A percentile compares a stretch with the other conserved stretches of the same genome.
Evolutionary conservation across 2,329 filamentous ascomycete species (phyloP).

Genomic region (Clarireedia homoeocarpa): DNA sequence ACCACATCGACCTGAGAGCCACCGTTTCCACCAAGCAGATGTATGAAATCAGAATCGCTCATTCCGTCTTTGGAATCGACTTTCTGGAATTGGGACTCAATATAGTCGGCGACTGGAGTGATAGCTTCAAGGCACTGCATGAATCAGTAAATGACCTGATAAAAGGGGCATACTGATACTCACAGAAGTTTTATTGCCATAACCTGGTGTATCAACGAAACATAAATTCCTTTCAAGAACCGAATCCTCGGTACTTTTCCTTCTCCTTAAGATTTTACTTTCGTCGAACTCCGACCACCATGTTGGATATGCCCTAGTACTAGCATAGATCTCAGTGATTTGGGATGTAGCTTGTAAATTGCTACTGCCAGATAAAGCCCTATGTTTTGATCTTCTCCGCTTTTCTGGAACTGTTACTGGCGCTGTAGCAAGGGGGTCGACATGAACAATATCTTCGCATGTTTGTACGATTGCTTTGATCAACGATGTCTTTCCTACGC

Average conservation of each 20-base stretch:
- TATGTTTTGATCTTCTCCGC: constrained; percentile 22
- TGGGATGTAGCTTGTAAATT: constrained; percentile 30
- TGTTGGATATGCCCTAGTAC: constrained; percentile 74
- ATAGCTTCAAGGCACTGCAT: constrained; percentile 46
- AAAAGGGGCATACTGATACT: constrained; percentile 24
- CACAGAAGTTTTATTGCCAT: constrained; percentile 46
- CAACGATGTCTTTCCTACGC: constrained; percentile 80
- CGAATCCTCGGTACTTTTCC: constrained; percentile 66
- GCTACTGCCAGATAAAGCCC: constrained; percentile 18
- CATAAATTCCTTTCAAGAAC: constrained; percentile 87
- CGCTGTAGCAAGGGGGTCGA: constrained; percentile 49
- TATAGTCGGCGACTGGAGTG: constrained; percentile 58
- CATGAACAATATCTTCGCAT: constrained; percentile 89
- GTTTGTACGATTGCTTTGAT: constrained; percentile 80
- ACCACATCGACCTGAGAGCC: constrained; percentile 79
- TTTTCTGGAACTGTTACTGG: constrained; percentile 24
- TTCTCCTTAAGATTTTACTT: constrained; percentile 48
- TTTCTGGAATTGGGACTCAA: constrained; percentile 61
- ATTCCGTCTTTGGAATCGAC: constrained; percentile 54
- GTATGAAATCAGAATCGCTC: constrained; percentile 66
- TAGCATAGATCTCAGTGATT: constrained; percentile 66
- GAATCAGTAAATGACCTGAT: constrained; percentile 18
- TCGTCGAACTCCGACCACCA: constrained; percentile 84
- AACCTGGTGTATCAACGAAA: constrained; percentile 79
- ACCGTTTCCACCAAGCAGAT: constrained; percentile 71